phyloP scores from a whole-genome alignment of 768 basidiomycete genomes.

The Lactarius hengduanensis region DNA sequence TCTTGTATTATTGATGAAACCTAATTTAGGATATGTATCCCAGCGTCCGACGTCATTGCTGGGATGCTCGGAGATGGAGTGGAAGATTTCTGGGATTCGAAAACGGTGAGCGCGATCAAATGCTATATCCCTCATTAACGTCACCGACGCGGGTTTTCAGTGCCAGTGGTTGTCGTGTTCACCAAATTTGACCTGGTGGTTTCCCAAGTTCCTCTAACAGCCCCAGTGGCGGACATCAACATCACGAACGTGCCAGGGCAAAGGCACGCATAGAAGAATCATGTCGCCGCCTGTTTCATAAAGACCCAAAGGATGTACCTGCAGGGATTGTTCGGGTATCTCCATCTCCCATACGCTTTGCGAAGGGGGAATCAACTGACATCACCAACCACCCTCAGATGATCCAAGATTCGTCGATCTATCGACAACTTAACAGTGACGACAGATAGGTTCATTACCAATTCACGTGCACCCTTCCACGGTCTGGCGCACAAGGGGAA shows the following conservation, averaged over 20 bases:
- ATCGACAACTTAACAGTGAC: not conserved
- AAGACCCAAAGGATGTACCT: conserved; percentile 6
- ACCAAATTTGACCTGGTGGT: conserved; percentile 14
- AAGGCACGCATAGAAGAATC: not conserved
- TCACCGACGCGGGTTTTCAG: not conserved
- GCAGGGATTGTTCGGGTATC: conserved; percentile 13
- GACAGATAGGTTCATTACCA: not conserved
- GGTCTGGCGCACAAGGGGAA: not conserved
- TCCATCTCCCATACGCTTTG: not conserved
- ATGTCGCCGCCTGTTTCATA: not conserved
- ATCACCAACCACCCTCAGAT: not conserved
- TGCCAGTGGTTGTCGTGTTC: conserved; percentile 11
- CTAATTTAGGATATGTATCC: not conserved
- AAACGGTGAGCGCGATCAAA: not conserved
- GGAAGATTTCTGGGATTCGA: not conserved
- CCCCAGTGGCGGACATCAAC: not conserved
- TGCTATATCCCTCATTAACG: not conserved
- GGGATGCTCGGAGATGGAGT: not conserved
- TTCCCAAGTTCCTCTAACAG: not conserved
- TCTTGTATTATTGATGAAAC: not conserved
- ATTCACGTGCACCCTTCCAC: not conserved
- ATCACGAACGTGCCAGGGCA: not conserved
- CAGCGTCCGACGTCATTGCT: not conserved
- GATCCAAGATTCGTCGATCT: not conserved
- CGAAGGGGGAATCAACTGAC: not conserved